phyloP scores from a whole-genome alignment of 192 early-diverging fungal genomes.

The Rhizoclosmatium globosum region DNA sequence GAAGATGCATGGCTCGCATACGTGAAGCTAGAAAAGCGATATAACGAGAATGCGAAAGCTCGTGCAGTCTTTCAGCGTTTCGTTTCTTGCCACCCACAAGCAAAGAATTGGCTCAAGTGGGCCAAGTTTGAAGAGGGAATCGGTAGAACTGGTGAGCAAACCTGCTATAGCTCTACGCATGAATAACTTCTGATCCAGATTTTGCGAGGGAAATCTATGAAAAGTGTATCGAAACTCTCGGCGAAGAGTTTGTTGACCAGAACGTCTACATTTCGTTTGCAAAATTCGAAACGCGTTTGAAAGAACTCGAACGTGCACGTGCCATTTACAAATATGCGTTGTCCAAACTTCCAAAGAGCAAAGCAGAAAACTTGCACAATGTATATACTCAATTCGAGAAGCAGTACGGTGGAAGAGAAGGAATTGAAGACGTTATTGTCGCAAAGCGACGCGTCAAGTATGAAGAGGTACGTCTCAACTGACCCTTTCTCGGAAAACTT shows the following conservation, averaged over 20 bases:
- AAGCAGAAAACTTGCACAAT: conserved; percentile 89
- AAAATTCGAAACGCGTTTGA: conserved; percentile 88
- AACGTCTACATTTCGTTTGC: conserved; percentile 97
- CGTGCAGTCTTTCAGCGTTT: conserved; percentile 85
- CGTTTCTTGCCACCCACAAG: conserved; percentile 87
- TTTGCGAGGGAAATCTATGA: conserved; percentile 88
- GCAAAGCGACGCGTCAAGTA: conserved; percentile 91
- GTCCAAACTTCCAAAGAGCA: conserved; percentile 81
- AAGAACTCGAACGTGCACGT: conserved; percentile 93
- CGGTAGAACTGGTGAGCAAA: conserved; percentile 66
- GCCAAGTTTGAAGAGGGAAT: conserved; percentile 92
- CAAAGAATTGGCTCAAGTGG: conserved; percentile 97
- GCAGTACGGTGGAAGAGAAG: conserved; percentile 87
- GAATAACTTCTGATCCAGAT: conserved; percentile 47
- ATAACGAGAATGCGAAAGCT: conserved; percentile 84
- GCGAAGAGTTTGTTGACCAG: conserved; percentile 91
- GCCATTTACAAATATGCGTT: conserved; percentile 96
- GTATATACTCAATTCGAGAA: conserved; percentile 98
- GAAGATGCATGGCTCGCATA: conserved; percentile 94
- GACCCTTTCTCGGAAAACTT: too few relatives aligned
- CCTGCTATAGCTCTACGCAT: not conserved
- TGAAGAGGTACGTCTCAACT: conserved; percentile 62
- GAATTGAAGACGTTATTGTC: conserved; percentile 91
- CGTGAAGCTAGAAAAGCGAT: conserved; percentile 89
- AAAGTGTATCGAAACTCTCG: conserved; percentile 85